Conservation (phyloP, 2,329 filamentous ascomycete species). For the Alternaria sp. region DNA sequence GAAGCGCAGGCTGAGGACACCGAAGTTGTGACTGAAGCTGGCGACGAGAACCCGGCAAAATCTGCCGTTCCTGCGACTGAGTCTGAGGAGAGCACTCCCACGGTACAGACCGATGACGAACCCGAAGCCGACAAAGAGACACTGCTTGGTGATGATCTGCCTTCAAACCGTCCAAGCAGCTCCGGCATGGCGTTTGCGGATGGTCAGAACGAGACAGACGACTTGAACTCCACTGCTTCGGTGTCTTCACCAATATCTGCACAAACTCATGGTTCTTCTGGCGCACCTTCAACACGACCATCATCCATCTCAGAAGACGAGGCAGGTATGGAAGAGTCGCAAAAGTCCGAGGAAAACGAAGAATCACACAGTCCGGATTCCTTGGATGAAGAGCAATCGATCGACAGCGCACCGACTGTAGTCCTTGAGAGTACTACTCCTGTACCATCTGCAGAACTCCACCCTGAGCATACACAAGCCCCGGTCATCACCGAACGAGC, state of each 20-base stretch:
- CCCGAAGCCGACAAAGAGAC: slow-evolving; percentile 20
- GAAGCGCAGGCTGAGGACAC: slow-evolving; percentile 10
- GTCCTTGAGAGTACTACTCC: slow-evolving; percentile 42
- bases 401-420: slow-evolving; percentile 47
- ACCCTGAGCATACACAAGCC: slow-evolving; percentile 13
- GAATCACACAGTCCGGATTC: slow-evolving; percentile 23
- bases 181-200: slow-evolving; percentile 64
- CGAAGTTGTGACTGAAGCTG: background rate
- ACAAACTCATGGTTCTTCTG: slow-evolving; percentile 49
- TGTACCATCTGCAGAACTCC: slow-evolving; percentile 33
- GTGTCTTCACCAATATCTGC: slow-evolving; percentile 50
- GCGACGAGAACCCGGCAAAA: background rate
- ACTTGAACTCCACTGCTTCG: slow-evolving; percentile 46
- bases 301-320: slow-evolving; percentile 53
- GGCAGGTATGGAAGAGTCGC: slow-evolving; percentile 25
- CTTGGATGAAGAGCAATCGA: slow-evolving; percentile 43
- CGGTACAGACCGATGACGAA: slow-evolving; percentile 14
- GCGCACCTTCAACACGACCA: slow-evolving; percentile 49
- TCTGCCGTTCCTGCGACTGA: slow-evolving; percentile 4
- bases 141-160: slow-evolving; percentile 23
- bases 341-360: slow-evolving; percentile 24
- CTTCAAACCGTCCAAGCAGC: slow-evolving; percentile 48
- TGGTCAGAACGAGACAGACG: slow-evolving; percentile 44
- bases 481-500: slow-evolving; percentile 12
- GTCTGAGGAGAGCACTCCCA: slow-evolving; percentile 3